phyloP scores from a whole-genome alignment of 257 asterid genomes.

The Lantana camara region DNA sequence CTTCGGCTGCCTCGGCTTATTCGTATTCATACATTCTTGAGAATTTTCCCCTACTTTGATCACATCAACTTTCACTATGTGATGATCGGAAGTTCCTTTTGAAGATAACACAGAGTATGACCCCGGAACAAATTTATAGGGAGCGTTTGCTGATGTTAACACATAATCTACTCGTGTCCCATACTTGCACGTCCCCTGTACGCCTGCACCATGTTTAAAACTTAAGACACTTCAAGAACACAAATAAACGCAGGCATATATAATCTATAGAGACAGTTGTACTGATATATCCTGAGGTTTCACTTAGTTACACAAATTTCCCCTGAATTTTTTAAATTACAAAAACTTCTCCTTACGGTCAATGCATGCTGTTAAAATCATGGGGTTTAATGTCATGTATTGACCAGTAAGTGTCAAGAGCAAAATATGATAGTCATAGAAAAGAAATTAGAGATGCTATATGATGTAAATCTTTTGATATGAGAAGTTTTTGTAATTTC shows the following conservation, averaged over 20 bases:
- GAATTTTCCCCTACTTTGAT: slow-evolving; percentile 41
- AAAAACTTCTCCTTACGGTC: too few relatives aligned
- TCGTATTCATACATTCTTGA: slow-evolving; percentile 37
- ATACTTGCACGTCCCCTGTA: slow-evolving; percentile 95
- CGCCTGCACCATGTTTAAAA: slow-evolving; percentile 49
- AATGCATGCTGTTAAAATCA: too few relatives aligned
- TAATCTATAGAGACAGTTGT: too few relatives aligned
- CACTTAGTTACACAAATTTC: too few relatives aligned
- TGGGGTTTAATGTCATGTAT: too few relatives aligned
- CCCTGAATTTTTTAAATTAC: too few relatives aligned
- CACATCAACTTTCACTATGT: slow-evolving; percentile 87
- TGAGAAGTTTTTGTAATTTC: too few relatives aligned
- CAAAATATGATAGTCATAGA: too few relatives aligned
- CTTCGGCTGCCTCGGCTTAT: slow-evolving; percentile 33
- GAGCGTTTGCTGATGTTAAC: slow-evolving; percentile 62
- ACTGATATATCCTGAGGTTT: too few relatives aligned
- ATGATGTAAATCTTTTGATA: too few relatives aligned
- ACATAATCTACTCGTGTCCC: slow-evolving; percentile 92
- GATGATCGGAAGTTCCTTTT: slow-evolving; percentile 97
- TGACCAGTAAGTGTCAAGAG: too few relatives aligned
- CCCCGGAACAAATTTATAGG: slow-evolving; percentile 77
- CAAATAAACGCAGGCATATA: neutral
- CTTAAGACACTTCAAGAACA: neutral
- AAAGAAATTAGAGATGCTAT: too few relatives aligned
- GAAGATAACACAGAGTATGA: slow-evolving; percentile 91